Percentiles rank a stretch among this genome's conserved stretches.
phyloP scores from a whole-genome alignment of 805 yeast species.

The Ogataea siamensis region DNA sequence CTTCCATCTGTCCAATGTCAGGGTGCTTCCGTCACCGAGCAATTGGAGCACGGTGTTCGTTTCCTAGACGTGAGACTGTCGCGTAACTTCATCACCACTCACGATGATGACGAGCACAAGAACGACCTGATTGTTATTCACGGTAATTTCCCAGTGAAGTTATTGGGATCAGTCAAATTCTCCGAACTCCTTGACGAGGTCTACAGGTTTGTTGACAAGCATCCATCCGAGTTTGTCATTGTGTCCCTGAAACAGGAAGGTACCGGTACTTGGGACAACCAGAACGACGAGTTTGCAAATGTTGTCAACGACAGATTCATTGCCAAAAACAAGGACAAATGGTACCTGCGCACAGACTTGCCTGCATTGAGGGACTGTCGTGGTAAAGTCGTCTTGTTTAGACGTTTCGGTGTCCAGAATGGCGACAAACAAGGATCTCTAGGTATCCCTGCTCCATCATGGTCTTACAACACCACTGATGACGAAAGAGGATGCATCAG shows the following conservation, averaged over 20 bases:
- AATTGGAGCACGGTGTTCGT: conserved; percentile 71
- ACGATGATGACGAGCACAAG: conserved; percentile 35
- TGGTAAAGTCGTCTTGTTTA: conserved; percentile 63
- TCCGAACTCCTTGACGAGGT: conserved; percentile 53
- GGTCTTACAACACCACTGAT: conserved; percentile 64
- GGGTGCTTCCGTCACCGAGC: conserved; percentile 55
- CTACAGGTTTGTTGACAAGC: conserved; percentile 50
- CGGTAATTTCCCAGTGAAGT: conserved; percentile 71
- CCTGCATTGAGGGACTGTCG: conserved; percentile 62
- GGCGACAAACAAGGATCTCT: conserved; percentile 38
- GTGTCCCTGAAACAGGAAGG: conserved; percentile 77
- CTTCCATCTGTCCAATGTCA: conserved; percentile 79
- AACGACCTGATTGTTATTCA: conserved; percentile 66
- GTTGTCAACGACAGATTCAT: conserved; percentile 59
- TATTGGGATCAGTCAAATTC: conserved; percentile 55
- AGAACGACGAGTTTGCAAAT: conserved; percentile 62
- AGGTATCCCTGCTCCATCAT: conserved; percentile 67
- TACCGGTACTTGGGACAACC: conserved; percentile 59
- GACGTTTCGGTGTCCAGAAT: conserved; percentile 66
- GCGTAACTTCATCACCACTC: conserved; percentile 49
- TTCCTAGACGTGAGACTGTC: conserved; percentile 69
- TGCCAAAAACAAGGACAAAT: conserved; percentile 46
- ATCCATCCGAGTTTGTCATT: conserved; percentile 59
- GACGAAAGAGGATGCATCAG: conserved; percentile 62
- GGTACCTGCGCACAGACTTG: conserved; percentile 57